Percentiles rank a stretch among this genome's conserved stretches.
Evolutionary conservation across 2,329 filamentous ascomycete species (phyloP).

Genomic region (Pestalotiopsis sp.): DNA sequence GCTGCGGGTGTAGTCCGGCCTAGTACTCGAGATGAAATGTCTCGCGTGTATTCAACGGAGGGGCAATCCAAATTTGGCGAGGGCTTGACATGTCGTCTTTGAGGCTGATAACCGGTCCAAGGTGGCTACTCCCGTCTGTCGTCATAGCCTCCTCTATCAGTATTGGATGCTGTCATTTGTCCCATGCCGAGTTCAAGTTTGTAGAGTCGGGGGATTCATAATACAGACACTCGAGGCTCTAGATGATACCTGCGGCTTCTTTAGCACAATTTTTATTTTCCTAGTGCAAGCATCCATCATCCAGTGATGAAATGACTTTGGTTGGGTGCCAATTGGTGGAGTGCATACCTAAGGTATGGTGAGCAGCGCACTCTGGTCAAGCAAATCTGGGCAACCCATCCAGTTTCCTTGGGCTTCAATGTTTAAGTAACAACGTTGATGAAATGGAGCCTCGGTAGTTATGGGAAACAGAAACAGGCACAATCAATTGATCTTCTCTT

Average conservation of each 20-base stretch:
- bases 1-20: neutral
- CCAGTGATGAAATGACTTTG: neutral
- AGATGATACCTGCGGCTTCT: neutral
- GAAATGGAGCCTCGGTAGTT: neutral
- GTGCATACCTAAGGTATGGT: neutral
- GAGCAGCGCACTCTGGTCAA: neutral
- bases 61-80: neutral
- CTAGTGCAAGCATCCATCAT: neutral
- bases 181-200: neutral
- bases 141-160: neutral
- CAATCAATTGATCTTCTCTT: neutral
- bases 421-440: neutral
- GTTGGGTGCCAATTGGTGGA: neutral
- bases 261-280: neutral
- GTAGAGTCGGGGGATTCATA: neutral
- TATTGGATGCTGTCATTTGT: neutral
- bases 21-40: neutral
- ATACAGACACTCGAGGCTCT: neutral
- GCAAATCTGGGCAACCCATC: too few relatives aligned
- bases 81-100: neutral
- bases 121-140: neutral
- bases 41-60: too few relatives aligned
- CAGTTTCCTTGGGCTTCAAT: neutral
- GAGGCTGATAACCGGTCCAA: neutral
- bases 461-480: neutral